Evolutionary conservation across 2,329 filamentous ascomycete species (phyloP), one percentile per base, ranked within the genome.

Genomic region (Knufia petricola): DNA sequence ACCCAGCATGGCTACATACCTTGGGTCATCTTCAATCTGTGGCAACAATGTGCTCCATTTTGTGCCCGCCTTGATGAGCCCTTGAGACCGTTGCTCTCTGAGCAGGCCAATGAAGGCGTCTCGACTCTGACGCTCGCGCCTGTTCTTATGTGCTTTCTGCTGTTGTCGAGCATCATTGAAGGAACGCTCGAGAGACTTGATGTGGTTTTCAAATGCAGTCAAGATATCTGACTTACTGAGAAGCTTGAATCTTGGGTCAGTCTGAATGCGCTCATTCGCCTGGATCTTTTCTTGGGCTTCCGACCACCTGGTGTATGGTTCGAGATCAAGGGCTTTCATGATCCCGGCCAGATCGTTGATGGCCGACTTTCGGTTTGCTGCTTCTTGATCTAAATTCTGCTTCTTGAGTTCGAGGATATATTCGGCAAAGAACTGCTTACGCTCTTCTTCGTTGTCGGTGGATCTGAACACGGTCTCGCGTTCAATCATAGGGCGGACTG

Each of bases 401-500:
- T 87, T 92, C 66, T 86, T 90, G 37, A 96, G 79, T 47, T 89
- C 83, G 52, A 82, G 68, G 50, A 94, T 80, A 68, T 98, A 98
- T 65, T 96, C 92, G 61, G 94, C 85, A 60, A 95, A 98, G 42
- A 98, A 75, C 63, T 88, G 84, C 53, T 85, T 83, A 49, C 89
- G 83, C 71, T 96, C 92, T 50, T 79, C 76, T 59, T 98, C 92
- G 63, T 90, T 78, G 58, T 84, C 85, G 37, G 89, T 90, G 24
- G 88, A 90, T 59, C 88, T 84, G 71, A 96, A 98, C 51, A 94
- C 92, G 41, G 87, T 92, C 72, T 98, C 92, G 43, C 85, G 85
- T 67, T 96, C 87, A 54, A 98, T 87, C 55, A 95, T 94, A 8
- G 88, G 87, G 43, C 87, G 82, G 46, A 90, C 92, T 13, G 87